Base-by-base conservation (phyloP, 1,139 yeast species). In the Magnusiomyces magnusii region DNA sequence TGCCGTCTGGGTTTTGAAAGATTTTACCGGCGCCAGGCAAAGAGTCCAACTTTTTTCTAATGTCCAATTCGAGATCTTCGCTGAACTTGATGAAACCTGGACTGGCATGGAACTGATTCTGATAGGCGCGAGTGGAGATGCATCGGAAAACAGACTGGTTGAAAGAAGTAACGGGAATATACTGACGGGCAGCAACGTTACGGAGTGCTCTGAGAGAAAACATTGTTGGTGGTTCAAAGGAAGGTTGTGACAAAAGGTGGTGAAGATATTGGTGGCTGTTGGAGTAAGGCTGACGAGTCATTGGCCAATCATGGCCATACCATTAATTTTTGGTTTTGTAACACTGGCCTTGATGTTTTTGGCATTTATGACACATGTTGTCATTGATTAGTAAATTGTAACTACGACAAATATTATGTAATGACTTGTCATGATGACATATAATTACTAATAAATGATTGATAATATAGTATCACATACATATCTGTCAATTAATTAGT, bases 1-100 rank as follows among this genome's bases (percentile, higher is more conserved):
- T 77, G 7, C 96, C 96, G 69, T 88, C 95, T 58, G 87, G 82
- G 71, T 86, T 86, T 69, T 86, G 82, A 72, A 84, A 88, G 65
- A 87, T 67, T 64, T 68, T 67, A 19, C 69, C 68, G 9, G 74
- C 67, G 49, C 68, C 68, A 27, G 75, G 71, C 54, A 73, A 61
- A 51, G 63, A 57, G 54, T 67, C 66, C 47, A 73, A 64, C 56
- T 67, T 67, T 54, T 64, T 61, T 57, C 69, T 65, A 56, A 73
- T 68, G 54, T 70, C 74, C 60, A 59, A 58, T 61, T 69, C 73
- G 51, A 68, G 66, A 31, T 66, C 69, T 56, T 66, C 65, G 61
- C 69, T 66, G 63, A 58, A 60, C 51, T 58, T 58, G 55, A 59
- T 54, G 52, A 60, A 60, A 24, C 62, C 62, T 10, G 58, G 36